Conservation (phyloP, 345 rosid species). For the Eucalyptus cloeziana region DNA sequence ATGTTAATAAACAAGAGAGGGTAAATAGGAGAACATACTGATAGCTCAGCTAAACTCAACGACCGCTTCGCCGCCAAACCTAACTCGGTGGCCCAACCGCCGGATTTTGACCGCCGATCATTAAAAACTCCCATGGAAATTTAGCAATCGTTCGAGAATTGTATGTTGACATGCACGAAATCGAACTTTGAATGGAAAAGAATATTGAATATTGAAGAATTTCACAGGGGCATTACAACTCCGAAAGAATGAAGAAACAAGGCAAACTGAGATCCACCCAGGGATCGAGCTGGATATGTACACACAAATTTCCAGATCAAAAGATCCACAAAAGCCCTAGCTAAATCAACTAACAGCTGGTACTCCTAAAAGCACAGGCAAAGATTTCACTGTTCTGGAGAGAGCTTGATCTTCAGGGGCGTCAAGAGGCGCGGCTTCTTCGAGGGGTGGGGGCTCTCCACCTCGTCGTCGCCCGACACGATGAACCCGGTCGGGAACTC, state of each 20-base stretch:
- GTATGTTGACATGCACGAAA: not conserved
- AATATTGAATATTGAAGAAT: not conserved
- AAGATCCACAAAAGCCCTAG: not conserved
- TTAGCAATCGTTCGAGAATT: not conserved
- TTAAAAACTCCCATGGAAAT: not conserved
- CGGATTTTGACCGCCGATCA: not conserved
- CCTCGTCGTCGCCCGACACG: slow-evolving; percentile 5
- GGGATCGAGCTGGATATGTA: not conserved
- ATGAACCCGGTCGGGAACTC: slow-evolving; percentile 1
- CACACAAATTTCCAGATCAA: not conserved
- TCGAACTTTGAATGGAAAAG: not conserved
- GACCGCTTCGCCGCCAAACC: not conserved
- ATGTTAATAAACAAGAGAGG: fast-evolving
- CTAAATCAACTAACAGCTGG: too few species aligned
- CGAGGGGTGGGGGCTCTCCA: slow-evolving; percentile 13
- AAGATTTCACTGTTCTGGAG: not conserved
- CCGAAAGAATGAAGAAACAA: not conserved
- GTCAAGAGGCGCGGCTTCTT: slow-evolving; percentile 2
- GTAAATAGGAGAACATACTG: not conserved
- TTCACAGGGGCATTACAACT: not conserved
- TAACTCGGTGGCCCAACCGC: not conserved
- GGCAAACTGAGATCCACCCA: not conserved
- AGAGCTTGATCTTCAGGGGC: not conserved
- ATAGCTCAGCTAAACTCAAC: not conserved
- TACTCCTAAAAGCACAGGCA: not conserved